Base-by-base conservation (phyloP, 2,329 filamentous ascomycete species). In the Colletotrichum tofieldiae region DNA sequence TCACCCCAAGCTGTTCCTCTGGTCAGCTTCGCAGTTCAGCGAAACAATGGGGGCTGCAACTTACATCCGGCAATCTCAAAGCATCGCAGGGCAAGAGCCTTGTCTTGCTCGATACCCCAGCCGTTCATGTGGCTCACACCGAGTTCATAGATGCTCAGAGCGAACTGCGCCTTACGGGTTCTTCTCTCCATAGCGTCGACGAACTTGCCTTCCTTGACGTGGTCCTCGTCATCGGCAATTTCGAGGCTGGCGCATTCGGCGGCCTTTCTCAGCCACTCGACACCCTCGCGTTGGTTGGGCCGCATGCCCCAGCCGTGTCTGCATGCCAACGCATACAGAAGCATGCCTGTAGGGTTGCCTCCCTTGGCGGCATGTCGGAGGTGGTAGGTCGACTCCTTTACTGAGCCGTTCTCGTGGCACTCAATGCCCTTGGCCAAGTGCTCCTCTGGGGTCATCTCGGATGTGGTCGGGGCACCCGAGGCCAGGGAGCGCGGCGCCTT, bases 261-360 rank as follows among this genome's bases (percentile, higher is more conserved):
- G 4, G 96, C 96, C 80, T 95, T 96, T 56, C 94, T 91, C 68
- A 99, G 85, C 96, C 96, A 99, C 77, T 93, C 89, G 0, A 98
- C 93, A 9, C 94, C 96, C 82, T 99, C 96, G 59, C 89, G 89
- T 78, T 94, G 94, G 80, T 98, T 98, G 9, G 94, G 90, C 12
- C 95, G 92, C 94, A 98, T 98, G 23, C 96, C 96, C 96, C 96
- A 99, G 60, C 96, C 96, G 79, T 99, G 96, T 61, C 96, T 90
- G 79, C 96, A 98, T 14, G 96, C 96, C 45, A 99, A 88, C 6
- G 96, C 96, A 81, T 98, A 99, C 41, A 98, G 87, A 16, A 99
- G 89, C 96, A 99, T 99, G 29, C 93, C 96, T 0, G 96, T 98
- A 0, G 96, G 94, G 70, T 97, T 90, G 58, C 94, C 94, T 68